A percentile compares a stretch with the other conserved stretches of the same genome.
phyloP scores from a whole-genome alignment of 1,139 yeast species.

The Geotrichum siamense region DNA sequence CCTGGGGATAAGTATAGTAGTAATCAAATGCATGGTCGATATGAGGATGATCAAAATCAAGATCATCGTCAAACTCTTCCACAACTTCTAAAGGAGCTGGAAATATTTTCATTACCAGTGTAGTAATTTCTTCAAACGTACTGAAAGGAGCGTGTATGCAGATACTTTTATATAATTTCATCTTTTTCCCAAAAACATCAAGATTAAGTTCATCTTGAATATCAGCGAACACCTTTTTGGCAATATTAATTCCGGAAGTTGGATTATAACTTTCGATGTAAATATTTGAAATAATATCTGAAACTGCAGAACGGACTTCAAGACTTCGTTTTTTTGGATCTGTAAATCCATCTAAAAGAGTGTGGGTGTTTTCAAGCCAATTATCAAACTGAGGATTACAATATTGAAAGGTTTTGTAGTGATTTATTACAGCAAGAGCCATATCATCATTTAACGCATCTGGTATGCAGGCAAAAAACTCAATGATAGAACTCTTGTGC shows the following conservation, averaged over 20 bases:
- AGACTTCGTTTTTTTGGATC: slow-evolving; percentile 31
- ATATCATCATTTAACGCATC: slow-evolving; percentile 37
- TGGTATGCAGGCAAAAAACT: slow-evolving; percentile 40
- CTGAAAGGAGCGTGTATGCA: slow-evolving; percentile 18
- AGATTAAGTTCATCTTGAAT: slow-evolving; percentile 30
- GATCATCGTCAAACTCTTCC: background rate
- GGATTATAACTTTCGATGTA: slow-evolving; percentile 25
- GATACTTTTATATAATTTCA: slow-evolving; percentile 26
- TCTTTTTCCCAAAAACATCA: slow-evolving; percentile 35
- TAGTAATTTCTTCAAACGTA: background rate
- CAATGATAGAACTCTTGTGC: slow-evolving; percentile 42
- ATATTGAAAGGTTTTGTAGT: slow-evolving; percentile 44
- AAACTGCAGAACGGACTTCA: slow-evolving; percentile 38
- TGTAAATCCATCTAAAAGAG: slow-evolving; percentile 45
- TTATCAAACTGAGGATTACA: slow-evolving; percentile 49
- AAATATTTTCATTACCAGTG: background rate
- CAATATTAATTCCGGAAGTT: slow-evolving; percentile 21
- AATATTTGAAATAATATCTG: slow-evolving; percentile 42
- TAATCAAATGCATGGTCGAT: background rate
- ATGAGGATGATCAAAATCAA: background rate
- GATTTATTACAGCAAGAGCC: slow-evolving; percentile 41
- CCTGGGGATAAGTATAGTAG: background rate
- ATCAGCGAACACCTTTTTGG: slow-evolving; percentile 20
- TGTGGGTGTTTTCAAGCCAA: slow-evolving; percentile 47
- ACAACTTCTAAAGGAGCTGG: background rate